Evolutionary conservation across 2,329 filamentous ascomycete species (phyloP), one percentile per base, ranked within the genome.

Genomic region (Penicillium sp.): DNA sequence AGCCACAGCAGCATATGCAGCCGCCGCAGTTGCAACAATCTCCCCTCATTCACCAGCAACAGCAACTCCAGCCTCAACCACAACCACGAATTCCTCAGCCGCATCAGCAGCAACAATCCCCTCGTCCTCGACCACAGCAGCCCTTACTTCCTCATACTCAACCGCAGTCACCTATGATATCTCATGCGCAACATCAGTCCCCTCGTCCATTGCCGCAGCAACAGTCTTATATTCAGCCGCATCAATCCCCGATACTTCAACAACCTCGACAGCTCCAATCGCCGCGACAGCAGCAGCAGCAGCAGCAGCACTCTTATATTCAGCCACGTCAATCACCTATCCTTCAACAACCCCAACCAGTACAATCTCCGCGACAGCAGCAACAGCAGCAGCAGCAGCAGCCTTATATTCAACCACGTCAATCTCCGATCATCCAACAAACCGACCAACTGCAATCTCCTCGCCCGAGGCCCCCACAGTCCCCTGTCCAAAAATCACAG

Each of bases 21-120:
- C 49, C 16, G 37, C 57, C 55, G 45, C 67, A 57, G 46, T 27
- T 49, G 24, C 65, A 62, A 29, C 64, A 65, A 37, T 54, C 57
- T 26, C 46, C 60, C 19, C 55, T 58, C 46, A 60, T 62, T 21
- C 58, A 62, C 27, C 70, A 71, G 44, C 75, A 73, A 54, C 63
- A 64, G 50, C 73, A 72, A 57, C 73, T 72, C 55, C 71, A 65
- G n/a, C 66, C 66, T 29, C 71, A 64, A 42, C 60, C 65, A 21
- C 68, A 68, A 29, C 65, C 57, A 51, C 63, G 52, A 52, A 33
- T 62, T 16, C 14, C 57, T 9, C 68, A 61, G 64, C 62, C 46
- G 10, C 59, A 51, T 39, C 56, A 57, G 35, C 55, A 51, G 35
- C 43, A 21, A 21, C 63, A 65, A 66, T 39, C 67, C 56, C 58